These are phyloP conservation scores for Nemania diffusa DNA, from an alignment of 2,329 filamentous ascomycete genomes.

Conservation along the genomic window DNA sequence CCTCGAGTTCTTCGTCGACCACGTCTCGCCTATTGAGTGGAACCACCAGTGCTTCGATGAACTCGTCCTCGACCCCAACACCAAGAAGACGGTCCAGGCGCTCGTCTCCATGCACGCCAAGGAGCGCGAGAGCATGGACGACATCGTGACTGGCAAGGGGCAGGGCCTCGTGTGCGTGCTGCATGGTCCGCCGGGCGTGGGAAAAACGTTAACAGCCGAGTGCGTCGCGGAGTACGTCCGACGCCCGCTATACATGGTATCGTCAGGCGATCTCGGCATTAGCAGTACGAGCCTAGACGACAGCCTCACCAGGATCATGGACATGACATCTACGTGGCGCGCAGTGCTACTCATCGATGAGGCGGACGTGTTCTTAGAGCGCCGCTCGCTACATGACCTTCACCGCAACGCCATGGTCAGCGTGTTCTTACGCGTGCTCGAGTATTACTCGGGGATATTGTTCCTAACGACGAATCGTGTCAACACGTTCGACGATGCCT, in stretches of 20 bases:
- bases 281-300: slow-evolving; percentile 42
- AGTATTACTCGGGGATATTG: too few species aligned
- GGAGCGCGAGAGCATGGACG: slow-evolving; percentile 31
- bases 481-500: slow-evolving; percentile 43
- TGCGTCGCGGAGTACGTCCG: slow-evolving; percentile 52
- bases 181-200: slow-evolving; percentile 58
- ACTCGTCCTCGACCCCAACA: slow-evolving; percentile 36
- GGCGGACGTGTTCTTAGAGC: slow-evolving; percentile 51
- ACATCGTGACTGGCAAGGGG: slow-evolving; percentile 41
- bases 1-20: slow-evolving; percentile 46
- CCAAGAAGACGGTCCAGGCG: slow-evolving; percentile 40
- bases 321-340: slow-evolving; percentile 56
- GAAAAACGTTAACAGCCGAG: slow-evolving; percentile 54
- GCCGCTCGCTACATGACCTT: slow-evolving; percentile 43
- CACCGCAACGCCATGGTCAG: slow-evolving; percentile 41
- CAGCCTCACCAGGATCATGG: slow-evolving; percentile 46
- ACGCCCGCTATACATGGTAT: slow-evolving; percentile 51
- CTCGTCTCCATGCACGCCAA: slow-evolving; percentile 37
- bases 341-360: slow-evolving; percentile 52
- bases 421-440: too few species aligned
- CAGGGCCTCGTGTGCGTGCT: slow-evolving; percentile 58
- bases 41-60: slow-evolving; percentile 40
- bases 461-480: too few species aligned
- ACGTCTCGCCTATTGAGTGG: slow-evolving; percentile 37
- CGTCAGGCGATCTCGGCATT: slow-evolving; percentile 48